Base-by-base conservation (phyloP, 176 grass and related monocot species). In the Otatea glauca region DNA sequence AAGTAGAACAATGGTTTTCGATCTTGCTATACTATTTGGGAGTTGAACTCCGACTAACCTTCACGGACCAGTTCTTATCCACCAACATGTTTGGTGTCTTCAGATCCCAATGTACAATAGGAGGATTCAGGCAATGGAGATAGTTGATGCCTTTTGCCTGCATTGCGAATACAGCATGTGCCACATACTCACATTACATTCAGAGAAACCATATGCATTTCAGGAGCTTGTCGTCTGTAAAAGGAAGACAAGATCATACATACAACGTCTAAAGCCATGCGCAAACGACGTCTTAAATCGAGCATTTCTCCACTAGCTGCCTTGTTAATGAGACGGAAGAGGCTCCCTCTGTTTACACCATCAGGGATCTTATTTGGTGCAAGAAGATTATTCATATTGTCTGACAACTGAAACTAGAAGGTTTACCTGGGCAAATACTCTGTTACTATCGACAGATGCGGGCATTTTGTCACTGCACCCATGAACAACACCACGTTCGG, bases 31-130 rank as follows among this genome's bases (percentile, higher is more conserved):
- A 2, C 67, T 78, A 81, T 61, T 38, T 79, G 43, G 77, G 55
- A 66, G 25, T 41, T 60, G 44, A 53, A 75, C 43, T 79, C 37
- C 79, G 37, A 75, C 90, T 53, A 60, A 94, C 95, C 95, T 98
- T 98, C 62, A 95, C 91, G 1, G 92, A 95, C 95, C 95, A 98
- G 83, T 98, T 98, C 82, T 92, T 93, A 42, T 95, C 95, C 1
- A 98, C 95, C 89, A 98, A 75, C 83, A 98, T 91, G 86, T 98
- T 98, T 76, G 95, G 95, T 76, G 95, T 90, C 84, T 95, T 98
- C 15, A 98, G 82, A 87, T 98, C 95, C 95, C 95, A 98, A 80
- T 98, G 95, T 16, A 98, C 95, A 67, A 98, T 95, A 12, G 95
- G 95, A 81, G 95, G 95, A 68, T 98, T 98, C 45, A 98, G 89